phyloP scores from a whole-genome alignment of 805 yeast species.

The Geotrichum ghanense region DNA sequence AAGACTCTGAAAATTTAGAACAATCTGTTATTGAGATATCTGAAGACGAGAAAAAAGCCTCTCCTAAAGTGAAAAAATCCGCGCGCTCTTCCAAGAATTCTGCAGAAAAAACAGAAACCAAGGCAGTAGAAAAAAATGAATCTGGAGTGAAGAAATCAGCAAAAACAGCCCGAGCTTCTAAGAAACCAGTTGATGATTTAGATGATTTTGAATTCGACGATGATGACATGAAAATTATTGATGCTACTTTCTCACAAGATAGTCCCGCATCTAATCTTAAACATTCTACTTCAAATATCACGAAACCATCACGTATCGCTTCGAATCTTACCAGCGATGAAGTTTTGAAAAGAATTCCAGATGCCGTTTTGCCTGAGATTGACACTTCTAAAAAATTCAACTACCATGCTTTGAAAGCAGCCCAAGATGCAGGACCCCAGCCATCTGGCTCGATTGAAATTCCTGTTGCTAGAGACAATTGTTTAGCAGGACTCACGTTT shows the following conservation, averaged over 20 bases:
- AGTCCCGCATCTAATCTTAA: too few relatives aligned
- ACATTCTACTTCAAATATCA: neutral
- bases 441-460: conserved; percentile 29
- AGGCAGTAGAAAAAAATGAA: neutral
- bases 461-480: conserved; percentile 78
- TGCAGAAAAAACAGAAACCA: neutral
- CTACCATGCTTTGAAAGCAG: conserved; percentile 45
- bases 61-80: neutral
- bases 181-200: neutral
- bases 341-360: conserved; percentile 54
- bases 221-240: neutral
- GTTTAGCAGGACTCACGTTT: conserved; percentile 78
- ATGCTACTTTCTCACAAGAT: neutral
- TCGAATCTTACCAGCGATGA: conserved; percentile 35
- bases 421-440: conserved; percentile 12
- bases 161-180: neutral
- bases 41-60: too few relatives aligned
- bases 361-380: conserved; percentile 51
- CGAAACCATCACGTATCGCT: conserved; percentile 2
- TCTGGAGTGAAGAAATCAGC: neutral
- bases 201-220: neutral
- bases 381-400: conserved; percentile 41
- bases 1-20: too few relatives aligned
- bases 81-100: neutral
- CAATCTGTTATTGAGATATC: too few relatives aligned